Conservation (phyloP, 768 basidiomycete genomes). For the Tephrocybe sp. region DNA sequence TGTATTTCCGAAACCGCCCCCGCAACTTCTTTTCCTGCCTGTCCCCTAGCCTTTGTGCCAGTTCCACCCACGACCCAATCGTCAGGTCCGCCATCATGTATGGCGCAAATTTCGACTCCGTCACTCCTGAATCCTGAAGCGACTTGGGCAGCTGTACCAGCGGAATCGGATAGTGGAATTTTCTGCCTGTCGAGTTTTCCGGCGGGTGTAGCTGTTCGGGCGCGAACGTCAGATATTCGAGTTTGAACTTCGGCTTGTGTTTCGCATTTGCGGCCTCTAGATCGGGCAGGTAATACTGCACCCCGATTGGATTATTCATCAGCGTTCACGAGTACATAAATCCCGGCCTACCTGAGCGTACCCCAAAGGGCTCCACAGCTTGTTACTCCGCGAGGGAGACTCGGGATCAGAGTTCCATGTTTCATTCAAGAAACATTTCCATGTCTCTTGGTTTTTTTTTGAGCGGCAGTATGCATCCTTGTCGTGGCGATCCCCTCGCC, state of each 20-base stretch:
- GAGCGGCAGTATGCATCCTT: conserved; percentile 47
- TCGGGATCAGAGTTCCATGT: conserved; percentile 61
- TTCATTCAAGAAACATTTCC: conserved; percentile 62
- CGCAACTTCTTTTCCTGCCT: conserved; percentile 53
- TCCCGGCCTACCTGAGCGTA: conserved; percentile 74
- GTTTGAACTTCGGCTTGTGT: conserved; percentile 58
- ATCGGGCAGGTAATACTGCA: conserved; percentile 67
- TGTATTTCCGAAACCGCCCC: conserved; percentile 64
- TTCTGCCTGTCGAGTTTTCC: conserved; percentile 18
- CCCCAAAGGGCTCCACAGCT: conserved; percentile 71
- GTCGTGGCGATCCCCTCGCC: conserved; percentile 44
- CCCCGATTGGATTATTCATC: conserved; percentile 6
- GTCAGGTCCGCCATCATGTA: conserved; percentile 80
- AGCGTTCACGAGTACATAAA: conserved; percentile 6
- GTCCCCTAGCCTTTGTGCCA: conserved; percentile 64
- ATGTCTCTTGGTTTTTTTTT: conserved; percentile 53
- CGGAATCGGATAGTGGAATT: conserved; percentile 54
- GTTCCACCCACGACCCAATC: conserved; percentile 67
- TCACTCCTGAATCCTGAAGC: conserved; percentile 39
- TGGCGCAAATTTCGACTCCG: conserved; percentile 57
- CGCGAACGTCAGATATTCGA: conserved; percentile 78
- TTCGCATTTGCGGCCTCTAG: conserved; percentile 48
- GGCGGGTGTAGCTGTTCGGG: conserved; percentile 40
- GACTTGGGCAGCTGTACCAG: conserved; percentile 50
- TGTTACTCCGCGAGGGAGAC: conserved; percentile 73